phyloP scores from a whole-genome alignment of 2,329 filamentous ascomycete species.

The Rosellinia necatrix region DNA sequence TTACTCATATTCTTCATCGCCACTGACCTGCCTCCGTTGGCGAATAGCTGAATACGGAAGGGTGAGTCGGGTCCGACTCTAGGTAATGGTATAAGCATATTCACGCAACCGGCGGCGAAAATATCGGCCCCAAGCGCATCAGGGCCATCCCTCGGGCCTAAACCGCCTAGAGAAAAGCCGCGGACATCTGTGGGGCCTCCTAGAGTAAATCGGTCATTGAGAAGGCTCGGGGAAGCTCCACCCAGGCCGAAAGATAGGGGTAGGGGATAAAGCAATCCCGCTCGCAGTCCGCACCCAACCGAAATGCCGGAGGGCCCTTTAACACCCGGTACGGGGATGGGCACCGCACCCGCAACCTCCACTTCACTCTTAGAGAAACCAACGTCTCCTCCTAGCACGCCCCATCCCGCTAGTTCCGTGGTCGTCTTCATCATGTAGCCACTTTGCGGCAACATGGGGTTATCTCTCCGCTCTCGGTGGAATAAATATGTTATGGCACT shows the following conservation, averaged over 20 bases:
- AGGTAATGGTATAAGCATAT: conserved; percentile 83
- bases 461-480: conserved; percentile 79
- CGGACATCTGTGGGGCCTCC: conserved; percentile 94
- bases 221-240: conserved; percentile 69
- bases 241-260: conserved; percentile 61
- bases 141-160: conserved; percentile 83
- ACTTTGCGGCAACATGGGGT: conserved; percentile 78
- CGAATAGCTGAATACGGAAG: conserved; percentile 84
- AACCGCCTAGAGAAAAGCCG: conserved; percentile 86
- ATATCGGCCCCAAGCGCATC: conserved; percentile 92
- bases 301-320: conserved; percentile 75
- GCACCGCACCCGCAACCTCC: conserved; percentile 76
- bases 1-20: conserved; percentile 68
- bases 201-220: conserved; percentile 95
- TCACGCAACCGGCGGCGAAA: conserved; percentile 86
- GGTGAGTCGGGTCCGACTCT: conserved; percentile 81
- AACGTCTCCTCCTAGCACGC: conserved; percentile 83
- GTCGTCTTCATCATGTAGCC: conserved; percentile 81
- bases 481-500: conserved; percentile 83
- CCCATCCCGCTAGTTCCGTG: conserved; percentile 85
- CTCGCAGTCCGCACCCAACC: conserved; percentile 78
- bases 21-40: conserved; percentile 86
- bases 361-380: conserved; percentile 93
- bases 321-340: conserved; percentile 73
- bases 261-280: conserved; percentile 83